phyloP scores from a whole-genome alignment of 768 basidiomycete species.

The Rhizopogon vesiculosus region DNA sequence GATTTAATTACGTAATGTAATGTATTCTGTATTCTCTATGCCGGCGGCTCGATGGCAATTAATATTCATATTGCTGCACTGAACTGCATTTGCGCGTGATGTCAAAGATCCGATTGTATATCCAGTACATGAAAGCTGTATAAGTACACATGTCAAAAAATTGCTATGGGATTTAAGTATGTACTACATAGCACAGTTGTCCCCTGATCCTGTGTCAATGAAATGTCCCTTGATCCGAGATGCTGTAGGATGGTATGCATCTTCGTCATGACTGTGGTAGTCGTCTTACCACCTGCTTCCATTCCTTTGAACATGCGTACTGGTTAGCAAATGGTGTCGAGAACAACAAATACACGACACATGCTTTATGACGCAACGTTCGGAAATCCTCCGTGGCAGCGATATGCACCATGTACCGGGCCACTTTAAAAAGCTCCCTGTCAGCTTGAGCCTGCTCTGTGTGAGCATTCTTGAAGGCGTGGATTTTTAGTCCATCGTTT shows the following conservation, averaged over 20 bases:
- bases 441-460: constrained; percentile 60
- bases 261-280: constrained; percentile 12
- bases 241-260: not conserved
- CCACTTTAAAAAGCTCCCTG: constrained; percentile 63
- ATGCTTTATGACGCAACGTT: constrained; percentile 61
- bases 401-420: constrained; percentile 62
- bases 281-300: constrained; percentile 26
- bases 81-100: too few species aligned
- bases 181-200: too few species aligned
- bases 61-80: too few species aligned
- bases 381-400: constrained; percentile 58
- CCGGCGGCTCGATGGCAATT: too few species aligned
- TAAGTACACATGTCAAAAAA: too few species aligned
- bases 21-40: too few species aligned
- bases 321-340: not conserved
- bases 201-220: too few species aligned
- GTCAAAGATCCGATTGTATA: too few species aligned
- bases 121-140: too few species aligned
- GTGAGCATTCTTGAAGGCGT: constrained; percentile 76
- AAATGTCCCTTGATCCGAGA: not conserved
- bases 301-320: constrained; percentile 17
- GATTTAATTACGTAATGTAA: too few species aligned
- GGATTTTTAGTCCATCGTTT: constrained; percentile 76
- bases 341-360: constrained; percentile 8
- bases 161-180: too few species aligned